phyloP scores from a whole-genome alignment of 2,329 filamentous ascomycete species.

The Aureobasidium sp. region DNA sequence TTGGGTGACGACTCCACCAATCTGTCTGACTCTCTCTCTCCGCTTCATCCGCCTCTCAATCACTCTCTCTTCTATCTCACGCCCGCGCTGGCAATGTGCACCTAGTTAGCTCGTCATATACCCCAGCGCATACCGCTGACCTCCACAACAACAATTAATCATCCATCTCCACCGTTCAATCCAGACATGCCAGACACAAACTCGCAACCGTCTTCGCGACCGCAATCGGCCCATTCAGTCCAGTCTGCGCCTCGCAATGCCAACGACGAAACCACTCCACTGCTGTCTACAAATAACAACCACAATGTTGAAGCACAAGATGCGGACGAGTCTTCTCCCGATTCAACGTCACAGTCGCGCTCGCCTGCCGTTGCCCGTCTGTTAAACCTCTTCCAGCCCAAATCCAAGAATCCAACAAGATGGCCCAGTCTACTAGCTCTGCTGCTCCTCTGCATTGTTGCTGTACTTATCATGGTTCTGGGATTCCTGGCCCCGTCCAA shows the following conservation, averaged over 20 bases:
- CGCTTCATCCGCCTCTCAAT: not conserved
- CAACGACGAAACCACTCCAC: conserved; percentile 32
- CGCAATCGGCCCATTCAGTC: conserved; percentile 23
- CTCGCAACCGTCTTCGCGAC: conserved; percentile 24
- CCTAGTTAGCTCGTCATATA: not conserved
- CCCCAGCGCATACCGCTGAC: not conserved
- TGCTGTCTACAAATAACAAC: conserved; percentile 23
- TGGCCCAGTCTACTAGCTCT: conserved; percentile 78
- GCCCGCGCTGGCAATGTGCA: not conserved
- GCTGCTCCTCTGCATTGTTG: conserved; percentile 50
- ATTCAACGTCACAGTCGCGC: conserved; percentile 1
- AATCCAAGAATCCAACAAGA: conserved; percentile 32
- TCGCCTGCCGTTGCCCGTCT: conserved; percentile 29
- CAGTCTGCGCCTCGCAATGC: conserved; percentile 24
- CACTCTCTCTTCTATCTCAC: not conserved
- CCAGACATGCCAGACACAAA: not conserved
- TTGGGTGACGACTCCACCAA: not conserved
- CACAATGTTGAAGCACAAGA: conserved; percentile 12
- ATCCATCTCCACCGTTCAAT: too few species aligned
- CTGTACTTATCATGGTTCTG: conserved; percentile 62
- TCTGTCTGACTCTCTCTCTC: not conserved
- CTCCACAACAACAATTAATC: not conserved
- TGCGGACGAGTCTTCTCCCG: not conserved
- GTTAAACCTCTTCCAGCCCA: conserved; percentile 26
- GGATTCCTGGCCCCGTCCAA: conserved; percentile 74